Percentiles rank a stretch among this genome's conserved stretches.
Evolutionary conservation across 2,329 filamentous ascomycete species (phyloP).

Genomic region (Calonectria pteridis): DNA sequence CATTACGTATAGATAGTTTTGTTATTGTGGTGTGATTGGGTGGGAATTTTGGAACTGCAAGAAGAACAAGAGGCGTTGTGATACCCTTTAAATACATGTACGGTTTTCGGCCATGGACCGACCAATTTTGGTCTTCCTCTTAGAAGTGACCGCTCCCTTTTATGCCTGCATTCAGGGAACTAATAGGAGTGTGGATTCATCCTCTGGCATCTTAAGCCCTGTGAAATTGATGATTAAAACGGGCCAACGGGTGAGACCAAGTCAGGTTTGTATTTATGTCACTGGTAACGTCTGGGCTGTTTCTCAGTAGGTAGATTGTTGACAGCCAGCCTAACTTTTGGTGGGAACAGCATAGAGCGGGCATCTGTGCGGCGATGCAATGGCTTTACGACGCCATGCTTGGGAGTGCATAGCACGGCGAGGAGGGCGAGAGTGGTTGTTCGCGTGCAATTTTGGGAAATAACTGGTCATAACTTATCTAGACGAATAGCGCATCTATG

Average conservation of each 20-base stretch:
- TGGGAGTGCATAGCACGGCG: background rate
- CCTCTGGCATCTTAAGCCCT: background rate
- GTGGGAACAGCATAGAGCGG: background rate
- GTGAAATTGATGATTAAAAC: background rate
- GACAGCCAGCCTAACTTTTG: background rate
- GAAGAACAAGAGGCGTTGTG: background rate
- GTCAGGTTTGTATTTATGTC: background rate
- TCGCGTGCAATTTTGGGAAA: background rate
- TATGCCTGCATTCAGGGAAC: background rate
- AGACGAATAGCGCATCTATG: background rate
- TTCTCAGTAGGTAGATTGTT: background rate
- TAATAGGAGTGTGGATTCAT: background rate
- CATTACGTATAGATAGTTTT: background rate
- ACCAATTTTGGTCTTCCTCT: background rate
- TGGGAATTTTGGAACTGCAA: background rate
- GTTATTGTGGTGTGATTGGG: background rate
- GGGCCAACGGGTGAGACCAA: background rate
- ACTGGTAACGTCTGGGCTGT: background rate
- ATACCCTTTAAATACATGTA: background rate
- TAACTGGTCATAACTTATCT: background rate
- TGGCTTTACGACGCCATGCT: background rate
- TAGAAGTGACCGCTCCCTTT: background rate
- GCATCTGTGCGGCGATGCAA: background rate
- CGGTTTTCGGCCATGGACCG: background rate
- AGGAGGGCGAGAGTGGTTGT: background rate